Percentiles rank a stretch among this genome's conserved stretches.
These are phyloP conservation scores for Kokia cookei DNA, from an alignment of 441 rosid genomes.

Conservation along the genomic window DNA sequence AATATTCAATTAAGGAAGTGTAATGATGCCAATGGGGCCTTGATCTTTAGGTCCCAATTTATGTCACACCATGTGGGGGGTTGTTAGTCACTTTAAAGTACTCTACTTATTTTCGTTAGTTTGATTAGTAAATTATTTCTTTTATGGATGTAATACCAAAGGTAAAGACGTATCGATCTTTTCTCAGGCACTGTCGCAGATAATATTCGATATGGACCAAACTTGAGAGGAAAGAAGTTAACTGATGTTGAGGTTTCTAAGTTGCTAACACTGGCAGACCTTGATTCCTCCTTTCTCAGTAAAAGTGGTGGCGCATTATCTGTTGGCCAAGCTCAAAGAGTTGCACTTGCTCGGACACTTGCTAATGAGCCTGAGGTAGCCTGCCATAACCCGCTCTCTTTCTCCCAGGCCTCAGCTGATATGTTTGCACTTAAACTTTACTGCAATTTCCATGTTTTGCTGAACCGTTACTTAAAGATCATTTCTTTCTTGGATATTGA, in stretches of 20 bases:
- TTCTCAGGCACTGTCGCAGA: conserved; percentile 71
- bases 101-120: neutral
- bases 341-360: conserved; percentile 83
- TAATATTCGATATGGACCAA: conserved; percentile 76
- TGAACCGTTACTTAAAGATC: neutral
- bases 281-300: conserved; percentile 48
- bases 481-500: neutral
- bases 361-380: conserved; percentile 79
- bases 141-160: neutral
- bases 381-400: neutral
- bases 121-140: neutral
- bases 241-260: conserved; percentile 45
- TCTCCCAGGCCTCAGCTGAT: neutral
- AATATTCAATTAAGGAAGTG: too few relatives aligned
- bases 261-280: conserved; percentile 70
- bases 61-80: neutral
- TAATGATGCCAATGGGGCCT: too few relatives aligned
- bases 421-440: neutral
- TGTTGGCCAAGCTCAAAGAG: conserved; percentile 88
- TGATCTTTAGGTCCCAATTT: neutral
- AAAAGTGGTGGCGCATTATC: conserved; percentile 64
- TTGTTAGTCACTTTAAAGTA: neutral
- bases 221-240: conserved; percentile 55
- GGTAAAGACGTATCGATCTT: neutral
- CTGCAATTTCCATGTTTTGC: neutral